phyloP scores from a whole-genome alignment of 805 yeast species.

The Metahyphopichia silvanorum region DNA sequence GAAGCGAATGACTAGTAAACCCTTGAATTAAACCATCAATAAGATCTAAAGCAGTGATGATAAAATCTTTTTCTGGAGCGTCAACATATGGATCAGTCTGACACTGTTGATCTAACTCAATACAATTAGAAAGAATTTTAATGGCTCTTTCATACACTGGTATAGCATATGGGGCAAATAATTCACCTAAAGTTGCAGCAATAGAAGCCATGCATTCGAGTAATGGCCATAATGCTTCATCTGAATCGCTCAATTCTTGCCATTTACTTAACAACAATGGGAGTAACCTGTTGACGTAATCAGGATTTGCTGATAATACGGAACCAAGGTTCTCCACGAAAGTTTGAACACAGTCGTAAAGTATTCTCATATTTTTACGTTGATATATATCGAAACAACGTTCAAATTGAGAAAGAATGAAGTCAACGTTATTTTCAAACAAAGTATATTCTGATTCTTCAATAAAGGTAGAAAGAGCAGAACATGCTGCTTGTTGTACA shows the following conservation, averaged over 20 bases:
- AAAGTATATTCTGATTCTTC: constrained; percentile 68
- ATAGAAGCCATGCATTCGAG: constrained; percentile 90
- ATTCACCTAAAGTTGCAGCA: constrained; percentile 80
- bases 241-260: constrained; percentile 72
- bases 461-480: constrained; percentile 78
- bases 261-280: constrained; percentile 85
- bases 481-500: constrained; percentile 94
- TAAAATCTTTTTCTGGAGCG: constrained; percentile 86
- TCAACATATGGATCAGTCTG: constrained; percentile 63
- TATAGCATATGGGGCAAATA: constrained; percentile 84
- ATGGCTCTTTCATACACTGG: constrained; percentile 80
- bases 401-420: constrained; percentile 66
- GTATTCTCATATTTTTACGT: constrained; percentile 71
- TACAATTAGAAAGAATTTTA: constrained; percentile 62
- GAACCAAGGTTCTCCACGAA: constrained; percentile 75
- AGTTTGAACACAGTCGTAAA: constrained; percentile 90
- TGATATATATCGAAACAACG: constrained; percentile 76
- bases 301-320: constrained; percentile 49
- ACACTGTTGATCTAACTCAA: constrained; percentile 62
- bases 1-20: constrained; percentile 59
- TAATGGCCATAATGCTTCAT: constrained; percentile 85
- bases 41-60: constrained; percentile 84
- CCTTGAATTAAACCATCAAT: constrained; percentile 94
- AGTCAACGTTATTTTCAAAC: constrained; percentile 60
- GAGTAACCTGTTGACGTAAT: constrained; percentile 57